Conservation (phyloP, 2,329 filamentous ascomycete genomes). For the Ophiosphaerella narmari region DNA sequence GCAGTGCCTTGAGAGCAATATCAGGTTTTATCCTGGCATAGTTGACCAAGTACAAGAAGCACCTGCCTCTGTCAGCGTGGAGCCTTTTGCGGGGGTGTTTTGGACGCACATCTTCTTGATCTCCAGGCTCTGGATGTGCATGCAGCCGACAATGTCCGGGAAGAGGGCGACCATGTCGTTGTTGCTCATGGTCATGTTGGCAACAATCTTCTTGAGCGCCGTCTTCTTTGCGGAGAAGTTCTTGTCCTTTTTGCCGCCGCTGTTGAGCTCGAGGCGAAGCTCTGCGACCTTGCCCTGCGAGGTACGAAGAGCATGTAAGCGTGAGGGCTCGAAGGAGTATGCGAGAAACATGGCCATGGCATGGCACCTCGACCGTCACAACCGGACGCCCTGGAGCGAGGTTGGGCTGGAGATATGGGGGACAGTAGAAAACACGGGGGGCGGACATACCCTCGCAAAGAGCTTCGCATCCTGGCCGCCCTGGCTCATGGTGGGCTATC, state of each 20-base stretch:
- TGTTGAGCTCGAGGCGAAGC: conserved; percentile 90
- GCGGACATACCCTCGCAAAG: conserved; percentile 85
- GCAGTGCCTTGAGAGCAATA: conserved; percentile 88
- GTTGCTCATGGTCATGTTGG: conserved; percentile 99
- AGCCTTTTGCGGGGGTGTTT: neutral
- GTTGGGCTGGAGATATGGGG: conserved; percentile 5
- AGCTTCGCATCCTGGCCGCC: conserved; percentile 96
- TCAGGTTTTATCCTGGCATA: conserved; percentile 95
- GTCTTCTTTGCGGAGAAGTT: conserved; percentile 95
- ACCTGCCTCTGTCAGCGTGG: conserved; percentile 64
- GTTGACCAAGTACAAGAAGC: conserved; percentile 96
- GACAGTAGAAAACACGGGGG: conserved; percentile 8
- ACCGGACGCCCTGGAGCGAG: neutral
- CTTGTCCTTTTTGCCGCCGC: conserved; percentile 97
- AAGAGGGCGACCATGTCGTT: conserved; percentile 99
- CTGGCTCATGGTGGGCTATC: conserved; percentile 60
- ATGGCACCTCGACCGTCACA: conserved; percentile 4
- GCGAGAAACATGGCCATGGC: conserved; percentile 47
- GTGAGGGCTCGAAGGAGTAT: conserved; percentile 45
- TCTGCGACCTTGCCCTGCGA: conserved; percentile 98
- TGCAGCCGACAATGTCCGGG: conserved; percentile 91
- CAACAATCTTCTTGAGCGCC: conserved; percentile 98
- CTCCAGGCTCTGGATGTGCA: conserved; percentile 91
- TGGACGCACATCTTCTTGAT: conserved; percentile 95
- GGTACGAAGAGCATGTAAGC: conserved; percentile 55